These are phyloP conservation scores for Cadophora luteo-olivacea DNA, from an alignment of 2,329 filamentous ascomycete species.

Conservation along the genomic window DNA sequence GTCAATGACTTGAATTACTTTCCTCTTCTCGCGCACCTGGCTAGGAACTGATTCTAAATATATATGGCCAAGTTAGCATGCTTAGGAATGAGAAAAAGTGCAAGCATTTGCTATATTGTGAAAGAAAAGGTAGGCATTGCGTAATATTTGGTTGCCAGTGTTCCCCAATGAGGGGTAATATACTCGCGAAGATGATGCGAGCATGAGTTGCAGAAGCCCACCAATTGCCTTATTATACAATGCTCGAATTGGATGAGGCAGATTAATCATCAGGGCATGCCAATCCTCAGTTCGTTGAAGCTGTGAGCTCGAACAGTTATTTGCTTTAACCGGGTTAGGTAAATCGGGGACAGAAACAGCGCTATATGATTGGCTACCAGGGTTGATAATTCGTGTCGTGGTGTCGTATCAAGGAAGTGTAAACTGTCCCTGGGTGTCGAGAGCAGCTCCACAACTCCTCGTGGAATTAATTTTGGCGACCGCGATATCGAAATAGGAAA, in stretches of 20 bases:
- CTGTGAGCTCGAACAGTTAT: neutral
- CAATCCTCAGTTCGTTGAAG: neutral
- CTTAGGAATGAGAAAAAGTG: neutral
- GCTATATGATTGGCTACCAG: neutral
- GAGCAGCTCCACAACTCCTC: neutral
- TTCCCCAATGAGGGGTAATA: neutral
- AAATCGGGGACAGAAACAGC: neutral
- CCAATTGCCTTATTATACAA: neutral
- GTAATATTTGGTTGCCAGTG: too few relatives aligned
- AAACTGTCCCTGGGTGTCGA: neutral
- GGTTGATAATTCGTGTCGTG: neutral
- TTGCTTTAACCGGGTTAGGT: neutral
- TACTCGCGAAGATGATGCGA: neutral
- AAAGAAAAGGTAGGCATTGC: neutral
- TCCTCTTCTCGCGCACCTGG: neutral
- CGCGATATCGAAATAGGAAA: constrained; percentile 3
- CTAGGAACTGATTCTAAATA: neutral
- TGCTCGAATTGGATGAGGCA: neutral
- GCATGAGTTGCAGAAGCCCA: neutral
- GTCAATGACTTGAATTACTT: too few relatives aligned
- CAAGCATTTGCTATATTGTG: neutral
- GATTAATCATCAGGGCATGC: neutral
- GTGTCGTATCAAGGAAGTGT: neutral
- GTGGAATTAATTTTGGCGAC: too few relatives aligned
- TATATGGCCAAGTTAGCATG: neutral